phyloP scores from a whole-genome alignment of 306 rosid genomes.

The Castanea crenata region DNA sequence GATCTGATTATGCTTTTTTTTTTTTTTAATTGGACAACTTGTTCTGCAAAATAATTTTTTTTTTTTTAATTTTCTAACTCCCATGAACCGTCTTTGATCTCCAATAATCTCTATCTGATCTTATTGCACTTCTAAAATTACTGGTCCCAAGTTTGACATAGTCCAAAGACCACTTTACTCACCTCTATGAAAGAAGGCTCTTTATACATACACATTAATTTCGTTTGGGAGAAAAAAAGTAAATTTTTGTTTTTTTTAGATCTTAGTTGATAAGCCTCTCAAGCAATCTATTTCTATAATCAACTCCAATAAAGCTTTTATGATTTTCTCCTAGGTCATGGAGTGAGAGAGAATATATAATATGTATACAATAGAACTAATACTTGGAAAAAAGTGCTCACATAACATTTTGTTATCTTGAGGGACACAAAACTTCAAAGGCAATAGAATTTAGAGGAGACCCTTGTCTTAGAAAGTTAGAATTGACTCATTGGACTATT shows the following conservation, averaged over 20 bases:
- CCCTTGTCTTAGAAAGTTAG: not conserved
- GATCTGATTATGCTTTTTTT: too few relatives aligned
- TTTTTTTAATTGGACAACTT: not conserved
- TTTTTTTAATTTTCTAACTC: not conserved
- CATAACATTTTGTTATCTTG: constrained; percentile 5
- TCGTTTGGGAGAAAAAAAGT: not conserved
- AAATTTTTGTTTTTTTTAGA: not conserved
- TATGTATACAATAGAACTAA: not conserved
- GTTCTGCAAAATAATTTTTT: not conserved
- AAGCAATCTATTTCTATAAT: not conserved
- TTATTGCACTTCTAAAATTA: not conserved
- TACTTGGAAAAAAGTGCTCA: not conserved
- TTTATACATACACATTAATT: not conserved
- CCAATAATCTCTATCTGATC: not conserved
- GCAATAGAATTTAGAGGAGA: constrained; percentile 14
- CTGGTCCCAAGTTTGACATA: not conserved
- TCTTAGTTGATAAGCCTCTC: not conserved
- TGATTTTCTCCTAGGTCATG: constrained; percentile 7
- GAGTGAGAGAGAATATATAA: constrained; percentile 14
- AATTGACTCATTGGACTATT: constrained; percentile 41
- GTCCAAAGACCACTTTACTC: constrained; percentile 7
- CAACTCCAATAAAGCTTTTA: not conserved
- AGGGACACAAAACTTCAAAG: constrained; percentile 20
- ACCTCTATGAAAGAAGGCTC: not conserved
- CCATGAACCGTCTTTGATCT: not conserved